Evolutionary conservation across 495 filamentous ascomycete species (phyloP), one percentile per base, ranked within the genome.

Genomic region (Tuber aestivum): DNA sequence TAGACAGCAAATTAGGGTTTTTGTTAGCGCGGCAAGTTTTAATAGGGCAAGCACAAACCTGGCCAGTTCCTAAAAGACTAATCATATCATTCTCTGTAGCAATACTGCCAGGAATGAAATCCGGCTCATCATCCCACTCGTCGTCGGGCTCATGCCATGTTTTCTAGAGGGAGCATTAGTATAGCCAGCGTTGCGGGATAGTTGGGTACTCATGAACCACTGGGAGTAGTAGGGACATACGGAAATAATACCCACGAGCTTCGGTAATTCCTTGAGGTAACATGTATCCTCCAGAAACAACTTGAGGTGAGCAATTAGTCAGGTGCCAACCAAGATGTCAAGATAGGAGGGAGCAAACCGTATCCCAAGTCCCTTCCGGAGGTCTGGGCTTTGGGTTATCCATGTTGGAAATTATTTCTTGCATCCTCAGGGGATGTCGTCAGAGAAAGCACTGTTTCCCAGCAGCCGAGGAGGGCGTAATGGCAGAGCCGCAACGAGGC

Each of bases 101-200:
- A 23, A 78, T 79, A 69, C 71, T 75, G 14, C 82, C 78, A 42
- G 75, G 71, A 50, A 76, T 40, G n/a, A 77, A 78, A 69, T 76
- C 76, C 23, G 74, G 76, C 32, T 79, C 80, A 70, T 84, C 77
- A 38, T 79, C 76, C 80, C 76, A 78, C 44, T 75, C 74, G 37
- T 83, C 83, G 35, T 84, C 81, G 37, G 80, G 76, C 61, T 82
- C 80, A 41, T 82, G 81, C 81, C 81, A 82, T 72, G 81, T 82
- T 80, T 78, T 82, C 82, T 83, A 41, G 65, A 70, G 37, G 6
- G 9, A 35, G 23, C 38, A 68, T 65, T 10, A 65, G 56, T 5
- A 32, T 21, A 61, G 27, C 50, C 0, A 4, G n/a, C 50, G 10
- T 5, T 20, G 56, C 23, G 69, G 0, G 77, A 68, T 37, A 75